Conservation (phyloP, 768 basidiomycete genomes). For the Trametopsis cervina region DNA sequence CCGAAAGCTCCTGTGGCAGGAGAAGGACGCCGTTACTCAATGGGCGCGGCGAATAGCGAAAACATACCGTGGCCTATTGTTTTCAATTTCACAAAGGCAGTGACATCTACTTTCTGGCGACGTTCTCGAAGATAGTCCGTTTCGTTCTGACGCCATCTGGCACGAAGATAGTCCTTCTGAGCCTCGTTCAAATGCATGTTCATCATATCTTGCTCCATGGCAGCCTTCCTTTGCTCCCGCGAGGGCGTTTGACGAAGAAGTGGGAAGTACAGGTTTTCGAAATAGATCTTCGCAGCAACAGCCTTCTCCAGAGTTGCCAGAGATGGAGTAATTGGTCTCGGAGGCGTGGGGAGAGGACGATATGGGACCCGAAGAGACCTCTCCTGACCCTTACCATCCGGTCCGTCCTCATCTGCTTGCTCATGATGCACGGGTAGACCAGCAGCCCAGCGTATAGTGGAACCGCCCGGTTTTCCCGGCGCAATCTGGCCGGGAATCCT, state of each 20-base stretch:
- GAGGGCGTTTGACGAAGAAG: constrained; percentile 80
- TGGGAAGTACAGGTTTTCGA: constrained; percentile 86
- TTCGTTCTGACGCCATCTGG: constrained; percentile 82
- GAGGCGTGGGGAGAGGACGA: constrained; percentile 30
- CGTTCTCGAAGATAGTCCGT: constrained; percentile 83
- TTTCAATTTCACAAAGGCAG: constrained; percentile 83
- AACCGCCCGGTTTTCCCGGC: constrained; percentile 48
- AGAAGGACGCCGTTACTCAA: constrained; percentile 12
- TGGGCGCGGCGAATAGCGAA: constrained; percentile 13
- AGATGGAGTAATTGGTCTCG: constrained; percentile 71
- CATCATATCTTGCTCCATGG: constrained; percentile 85
- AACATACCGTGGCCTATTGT: constrained; percentile 85
- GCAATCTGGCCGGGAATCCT: constrained; percentile 27
- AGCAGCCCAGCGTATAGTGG: constrained; percentile 53
- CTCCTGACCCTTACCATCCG: constrained; percentile 24
- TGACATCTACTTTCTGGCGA: constrained; percentile 75
- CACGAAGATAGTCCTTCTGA: constrained; percentile 66
- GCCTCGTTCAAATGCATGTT: constrained; percentile 61
- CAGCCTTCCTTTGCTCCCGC: constrained; percentile 75
- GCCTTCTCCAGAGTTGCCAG: constrained; percentile 90
- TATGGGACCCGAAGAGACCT: constrained; percentile 21
- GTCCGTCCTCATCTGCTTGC: constrained; percentile 50
- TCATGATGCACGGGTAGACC: constrained; percentile 63
- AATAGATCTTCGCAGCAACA: constrained; percentile 87
- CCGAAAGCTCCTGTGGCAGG: constrained; percentile 78